A percentile compares a stretch with the other conserved stretches of the same genome.
phyloP scores from a whole-genome alignment of 1,284 basidiomycete species.

The Boletus calvinii region DNA sequence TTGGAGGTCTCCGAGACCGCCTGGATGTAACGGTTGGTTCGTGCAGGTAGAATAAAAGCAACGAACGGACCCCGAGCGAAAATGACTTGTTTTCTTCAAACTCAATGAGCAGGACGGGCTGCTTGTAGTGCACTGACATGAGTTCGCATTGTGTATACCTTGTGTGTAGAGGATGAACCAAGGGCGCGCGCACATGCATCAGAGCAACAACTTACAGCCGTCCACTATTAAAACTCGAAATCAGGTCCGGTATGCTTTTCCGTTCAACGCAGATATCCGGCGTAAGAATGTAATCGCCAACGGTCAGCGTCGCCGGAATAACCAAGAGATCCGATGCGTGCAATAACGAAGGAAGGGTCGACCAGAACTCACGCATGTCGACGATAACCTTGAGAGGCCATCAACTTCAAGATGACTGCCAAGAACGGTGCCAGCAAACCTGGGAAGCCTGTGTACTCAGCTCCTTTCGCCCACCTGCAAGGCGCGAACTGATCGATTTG shows the following conservation, averaged over 20 bases:
- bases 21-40: conserved; percentile 33
- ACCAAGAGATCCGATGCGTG: conserved; percentile 84
- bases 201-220: conserved; percentile 65
- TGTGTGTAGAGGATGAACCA: background rate
- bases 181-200: background rate
- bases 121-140: conserved; percentile 96
- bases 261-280: conserved; percentile 96
- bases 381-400: conserved; percentile 73
- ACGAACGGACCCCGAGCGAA: conserved; percentile 70
- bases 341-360: conserved; percentile 86
- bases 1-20: conserved; percentile 60
- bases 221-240: conserved; percentile 91
- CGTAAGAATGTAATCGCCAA: conserved; percentile 95
- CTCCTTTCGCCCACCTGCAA: conserved; percentile 83
- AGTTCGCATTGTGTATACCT: conserved; percentile 97
- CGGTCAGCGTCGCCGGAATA: conserved; percentile 87
- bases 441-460: conserved; percentile 67
- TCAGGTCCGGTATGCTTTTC: conserved; percentile 90
- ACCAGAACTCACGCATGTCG: conserved; percentile 96
- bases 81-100: conserved; percentile 98
- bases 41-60: background rate
- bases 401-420: background rate
- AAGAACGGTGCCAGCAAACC: conserved; percentile 40
- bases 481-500: conserved; percentile 84
- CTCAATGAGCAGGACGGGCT: conserved; percentile 94